Evolutionary conservation across 345 rosid genomes (phyloP).

Genomic region (Conringia planisiliqua): DNA sequence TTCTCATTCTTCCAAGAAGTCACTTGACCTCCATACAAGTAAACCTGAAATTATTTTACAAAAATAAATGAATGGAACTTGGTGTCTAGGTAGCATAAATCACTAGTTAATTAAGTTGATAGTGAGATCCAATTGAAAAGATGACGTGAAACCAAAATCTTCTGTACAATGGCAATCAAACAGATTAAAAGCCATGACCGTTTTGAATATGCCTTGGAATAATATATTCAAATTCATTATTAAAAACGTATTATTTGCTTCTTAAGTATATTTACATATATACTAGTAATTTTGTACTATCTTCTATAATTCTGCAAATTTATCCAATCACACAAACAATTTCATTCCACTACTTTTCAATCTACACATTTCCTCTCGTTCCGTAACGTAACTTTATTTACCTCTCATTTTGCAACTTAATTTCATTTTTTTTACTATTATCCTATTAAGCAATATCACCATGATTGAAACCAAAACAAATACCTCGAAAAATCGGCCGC

Average conservation of each 20-base stretch:
- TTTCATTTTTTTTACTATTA: background rate
- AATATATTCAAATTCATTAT: background rate
- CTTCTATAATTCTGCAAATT: background rate
- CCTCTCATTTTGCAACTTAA: background rate
- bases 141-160: background rate
- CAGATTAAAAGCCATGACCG: background rate
- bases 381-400: background rate
- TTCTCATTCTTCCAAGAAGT: slow-evolving; percentile 84
- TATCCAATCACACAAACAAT: background rate
- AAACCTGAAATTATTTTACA: slow-evolving; percentile 47
- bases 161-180: background rate
- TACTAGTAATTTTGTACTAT: background rate
- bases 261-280: background rate
- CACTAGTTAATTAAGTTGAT: background rate
- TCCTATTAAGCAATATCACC: background rate
- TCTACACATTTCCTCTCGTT: background rate
- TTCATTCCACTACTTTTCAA: background rate
- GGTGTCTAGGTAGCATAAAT: background rate
- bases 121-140: background rate
- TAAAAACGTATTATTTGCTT: background rate
- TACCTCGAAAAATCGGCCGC: slow-evolving; percentile 62
- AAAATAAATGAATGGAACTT: background rate
- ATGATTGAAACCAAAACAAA: background rate
- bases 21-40: slow-evolving; percentile 77
- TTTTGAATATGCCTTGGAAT: background rate